Evolutionary conservation across 441 rosid genomes (phyloP).

Genomic region (Heliophila coronopifolia): DNA sequence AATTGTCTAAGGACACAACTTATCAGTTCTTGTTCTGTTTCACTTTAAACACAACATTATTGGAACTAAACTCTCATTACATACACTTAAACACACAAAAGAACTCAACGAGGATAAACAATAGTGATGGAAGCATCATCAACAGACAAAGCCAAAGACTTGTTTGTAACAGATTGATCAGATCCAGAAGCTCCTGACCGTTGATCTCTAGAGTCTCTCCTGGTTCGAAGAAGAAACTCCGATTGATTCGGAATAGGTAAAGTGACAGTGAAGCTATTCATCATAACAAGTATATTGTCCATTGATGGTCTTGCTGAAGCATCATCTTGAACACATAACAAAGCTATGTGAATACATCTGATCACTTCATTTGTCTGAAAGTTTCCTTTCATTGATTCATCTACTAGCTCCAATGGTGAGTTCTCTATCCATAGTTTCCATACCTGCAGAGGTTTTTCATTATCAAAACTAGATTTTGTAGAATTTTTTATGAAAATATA

Average conservation of each 20-base stretch:
- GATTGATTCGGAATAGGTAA: slow-evolving; percentile 36
- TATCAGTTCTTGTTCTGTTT: slow-evolving; percentile 15
- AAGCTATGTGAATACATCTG: slow-evolving; percentile 33
- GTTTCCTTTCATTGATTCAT: not conserved
- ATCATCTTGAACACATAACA: slow-evolving; percentile 35
- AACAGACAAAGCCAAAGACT: slow-evolving; percentile 28
- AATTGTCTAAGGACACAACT: not conserved
- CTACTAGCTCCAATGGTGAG: slow-evolving; percentile 13
- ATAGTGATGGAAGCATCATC: slow-evolving; percentile 35
- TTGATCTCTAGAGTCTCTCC: slow-evolving; percentile 3
- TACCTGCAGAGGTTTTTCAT: no score
- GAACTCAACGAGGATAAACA: slow-evolving; percentile 33
- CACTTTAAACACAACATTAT: not conserved
- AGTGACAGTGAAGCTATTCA: slow-evolving; percentile 38
- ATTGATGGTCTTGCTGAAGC: slow-evolving; percentile 26
- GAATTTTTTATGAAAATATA: no score
- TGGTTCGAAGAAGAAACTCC: slow-evolving; percentile 18
- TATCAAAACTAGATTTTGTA: no score
- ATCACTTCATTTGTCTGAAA: slow-evolving; percentile 17
- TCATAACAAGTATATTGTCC: slow-evolving; percentile 46
- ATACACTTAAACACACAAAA: not conserved
- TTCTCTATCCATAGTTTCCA: slow-evolving; percentile 35
- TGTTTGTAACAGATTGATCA: slow-evolving; percentile 27
- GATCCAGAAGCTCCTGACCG: slow-evolving; percentile 15
- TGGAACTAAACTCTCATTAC: not conserved